Conservation (phyloP, 2,329 filamentous ascomycete genomes). For the Beauveria australis region DNA sequence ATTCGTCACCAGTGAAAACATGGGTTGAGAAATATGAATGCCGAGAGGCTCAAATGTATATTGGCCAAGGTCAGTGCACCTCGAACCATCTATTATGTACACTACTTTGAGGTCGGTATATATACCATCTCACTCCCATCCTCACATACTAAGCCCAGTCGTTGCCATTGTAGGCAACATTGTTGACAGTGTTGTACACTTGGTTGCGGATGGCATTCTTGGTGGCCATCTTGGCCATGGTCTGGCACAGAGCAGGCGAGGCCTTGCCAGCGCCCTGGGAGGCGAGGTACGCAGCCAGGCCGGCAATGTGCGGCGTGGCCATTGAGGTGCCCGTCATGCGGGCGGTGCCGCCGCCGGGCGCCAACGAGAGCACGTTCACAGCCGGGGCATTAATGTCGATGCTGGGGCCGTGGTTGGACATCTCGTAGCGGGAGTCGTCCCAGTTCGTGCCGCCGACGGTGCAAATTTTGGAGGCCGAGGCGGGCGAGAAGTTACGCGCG, state of each 20-base stretch:
- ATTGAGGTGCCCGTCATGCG: slow-evolving; percentile 38
- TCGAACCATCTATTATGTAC: background rate
- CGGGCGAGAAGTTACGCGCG: slow-evolving; percentile 30
- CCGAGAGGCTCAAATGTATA: no score
- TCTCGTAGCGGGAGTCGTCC: slow-evolving; percentile 27
- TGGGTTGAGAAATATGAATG: no score
- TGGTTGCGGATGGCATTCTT: slow-evolving; percentile 26
- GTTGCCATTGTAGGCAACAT: slow-evolving; percentile 38
- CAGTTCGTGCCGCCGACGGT: slow-evolving; percentile 37
- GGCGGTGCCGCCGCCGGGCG: slow-evolving; percentile 31
- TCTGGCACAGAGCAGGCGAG: slow-evolving; percentile 13
- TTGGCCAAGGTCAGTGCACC: background rate
- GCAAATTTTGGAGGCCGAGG: slow-evolving; percentile 32
- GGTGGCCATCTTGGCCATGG: slow-evolving; percentile 28
- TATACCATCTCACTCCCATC: background rate
- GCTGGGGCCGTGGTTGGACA: slow-evolving; percentile 36
- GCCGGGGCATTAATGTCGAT: slow-evolving; percentile 42
- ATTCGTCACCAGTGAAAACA: background rate
- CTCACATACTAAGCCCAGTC: background rate
- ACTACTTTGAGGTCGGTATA: background rate
- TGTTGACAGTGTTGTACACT: slow-evolving; percentile 29
- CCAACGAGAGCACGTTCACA: slow-evolving; percentile 33
- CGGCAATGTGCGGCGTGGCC: slow-evolving; percentile 17
- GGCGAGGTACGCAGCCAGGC: slow-evolving; percentile 20
- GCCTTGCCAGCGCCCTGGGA: slow-evolving; percentile 22